These are phyloP conservation scores for Neofusicoccum sp. DNA, from an alignment of 2,329 filamentous ascomycete species.

Conservation along the genomic window DNA sequence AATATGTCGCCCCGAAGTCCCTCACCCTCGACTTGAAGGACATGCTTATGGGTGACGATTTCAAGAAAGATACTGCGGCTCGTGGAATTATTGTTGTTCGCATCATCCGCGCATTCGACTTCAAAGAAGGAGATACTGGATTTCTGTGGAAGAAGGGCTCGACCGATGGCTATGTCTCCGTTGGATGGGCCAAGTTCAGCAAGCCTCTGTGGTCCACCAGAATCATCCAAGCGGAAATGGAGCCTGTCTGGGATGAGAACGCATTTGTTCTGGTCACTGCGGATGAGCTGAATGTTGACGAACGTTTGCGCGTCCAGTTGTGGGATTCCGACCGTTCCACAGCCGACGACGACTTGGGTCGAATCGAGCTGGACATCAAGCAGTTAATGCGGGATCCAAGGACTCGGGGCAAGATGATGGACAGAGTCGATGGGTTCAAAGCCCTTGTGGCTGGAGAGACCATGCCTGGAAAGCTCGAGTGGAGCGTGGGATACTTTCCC, in stretches of 20 bases:
- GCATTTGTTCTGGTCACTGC: constrained; percentile 67
- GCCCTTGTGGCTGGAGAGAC: constrained; percentile 63
- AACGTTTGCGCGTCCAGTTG: constrained; percentile 66
- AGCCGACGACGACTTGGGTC: constrained; percentile 71
- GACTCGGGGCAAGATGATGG: constrained; percentile 60
- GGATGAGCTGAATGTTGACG: constrained; percentile 69
- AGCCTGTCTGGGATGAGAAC: constrained; percentile 70
- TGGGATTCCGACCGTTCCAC: constrained; percentile 74
- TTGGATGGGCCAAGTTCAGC: constrained; percentile 76
- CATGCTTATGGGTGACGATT: constrained; percentile 75
- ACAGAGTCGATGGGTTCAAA: constrained; percentile 64
- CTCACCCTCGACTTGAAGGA: constrained; percentile 72
- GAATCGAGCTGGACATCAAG: constrained; percentile 68
- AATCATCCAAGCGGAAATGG: constrained; percentile 63
- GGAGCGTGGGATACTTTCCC: constrained; percentile 70
- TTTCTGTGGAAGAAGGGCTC: constrained; percentile 60
- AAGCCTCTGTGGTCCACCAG: constrained; percentile 66
- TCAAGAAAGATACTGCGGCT: constrained; percentile 69
- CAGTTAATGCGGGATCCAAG: constrained; percentile 59
- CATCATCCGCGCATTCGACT: constrained; percentile 66
- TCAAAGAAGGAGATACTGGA: constrained; percentile 68
- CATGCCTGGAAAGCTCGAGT: constrained; percentile 67
- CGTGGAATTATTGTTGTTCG: constrained; percentile 65
- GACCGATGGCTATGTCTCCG: constrained; percentile 68
- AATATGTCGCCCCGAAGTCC: constrained; percentile 75